Evolutionary conservation across 1,284 basidiomycete genomes (phyloP), one percentile per base, ranked within the genome.

Genomic region (Porphyrellus sp.): DNA sequence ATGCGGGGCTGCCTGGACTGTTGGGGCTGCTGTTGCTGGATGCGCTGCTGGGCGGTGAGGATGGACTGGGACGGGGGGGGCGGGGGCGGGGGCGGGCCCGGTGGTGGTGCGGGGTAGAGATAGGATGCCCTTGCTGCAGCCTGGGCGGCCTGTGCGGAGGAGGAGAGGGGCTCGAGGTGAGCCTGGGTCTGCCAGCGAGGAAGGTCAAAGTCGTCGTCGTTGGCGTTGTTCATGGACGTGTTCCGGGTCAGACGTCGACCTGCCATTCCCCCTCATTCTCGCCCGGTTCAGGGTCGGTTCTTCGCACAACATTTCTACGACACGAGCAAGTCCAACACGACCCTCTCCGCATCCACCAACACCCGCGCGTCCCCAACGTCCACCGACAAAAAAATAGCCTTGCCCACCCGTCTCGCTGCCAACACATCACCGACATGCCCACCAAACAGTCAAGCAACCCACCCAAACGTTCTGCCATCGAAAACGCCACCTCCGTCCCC

Each of bases 401-500:
- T 86, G 59, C 75, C 70, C 60, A 84, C 79, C 37, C 83, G 77
- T 62, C 72, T 77, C 28, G 85, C 86, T 89, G 46, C 25, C 45
- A 33, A 51, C 11, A 1, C 5, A 21, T 42, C 25, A n/a, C 5
- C n/a, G n/a, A 18, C 28, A 28, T 7, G 28, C 7, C 7, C 7
- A 31, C 11, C 30, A 31, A 31, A 12, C 28, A 28, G n/a, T n/a
- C n/a, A 28, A 28, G 13, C 5, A 11, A 71, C 78, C 75, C 73
- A 91, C 90, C 89, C 63, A 93, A 75, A 59, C 90, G 79, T 70
- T 85, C 85, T 43, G 88, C 81, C 83, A 92, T 89, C 37, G 83
- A 74, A 53, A 84, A 70, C 38, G 89, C 82, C 25, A 79, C 72
- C 64, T 91, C 89, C 31, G 81, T 81, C 46, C 75, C 74, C 24